Evolutionary conservation across 2,329 filamentous ascomycete species (phyloP).

Genomic region (Teratosphaeria epicoccoides): DNA sequence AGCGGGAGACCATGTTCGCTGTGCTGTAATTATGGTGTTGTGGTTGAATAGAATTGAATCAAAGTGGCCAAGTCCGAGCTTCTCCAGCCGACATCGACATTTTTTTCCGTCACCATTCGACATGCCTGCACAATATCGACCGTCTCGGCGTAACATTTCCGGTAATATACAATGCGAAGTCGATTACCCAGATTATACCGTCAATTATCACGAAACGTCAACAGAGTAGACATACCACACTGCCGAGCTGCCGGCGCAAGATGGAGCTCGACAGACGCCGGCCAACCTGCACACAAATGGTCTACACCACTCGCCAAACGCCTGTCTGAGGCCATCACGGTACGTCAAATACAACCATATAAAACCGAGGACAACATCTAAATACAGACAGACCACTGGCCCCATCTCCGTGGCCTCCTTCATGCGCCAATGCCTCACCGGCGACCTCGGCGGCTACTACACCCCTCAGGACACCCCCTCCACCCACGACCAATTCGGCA

Average conservation of each 20-base stretch:
- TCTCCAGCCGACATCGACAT: background rate
- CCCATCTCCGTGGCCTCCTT: conserved; percentile 86
- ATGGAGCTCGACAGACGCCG: conserved; percentile 28
- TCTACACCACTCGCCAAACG: conserved; percentile 86
- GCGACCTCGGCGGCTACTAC: conserved; percentile 86
- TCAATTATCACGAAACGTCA: conserved; percentile 13
- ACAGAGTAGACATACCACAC: conserved; percentile 1
- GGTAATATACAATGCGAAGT: conserved; percentile 18
- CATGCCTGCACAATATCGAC: background rate
- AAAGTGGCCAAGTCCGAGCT: background rate
- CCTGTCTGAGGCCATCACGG: conserved; percentile 75
- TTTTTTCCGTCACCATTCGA: background rate
- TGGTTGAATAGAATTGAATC: no score
- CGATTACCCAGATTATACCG: conserved; percentile 16
- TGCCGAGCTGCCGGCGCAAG: conserved; percentile 25
- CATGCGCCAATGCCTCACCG: conserved; percentile 97
- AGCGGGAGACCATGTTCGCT: conserved; percentile 53
- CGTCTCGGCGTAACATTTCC: background rate
- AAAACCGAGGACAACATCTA: background rate
- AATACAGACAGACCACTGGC: conserved; percentile 57
- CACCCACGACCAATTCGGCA: conserved; percentile 78
- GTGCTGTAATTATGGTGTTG: background rate
- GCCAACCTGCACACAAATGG: conserved; percentile 48
- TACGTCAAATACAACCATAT: conserved; percentile 30
- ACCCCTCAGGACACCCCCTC: conserved; percentile 55